Conservation (phyloP, 2,329 filamentous ascomycete species). For the Penicillium sp. region DNA sequence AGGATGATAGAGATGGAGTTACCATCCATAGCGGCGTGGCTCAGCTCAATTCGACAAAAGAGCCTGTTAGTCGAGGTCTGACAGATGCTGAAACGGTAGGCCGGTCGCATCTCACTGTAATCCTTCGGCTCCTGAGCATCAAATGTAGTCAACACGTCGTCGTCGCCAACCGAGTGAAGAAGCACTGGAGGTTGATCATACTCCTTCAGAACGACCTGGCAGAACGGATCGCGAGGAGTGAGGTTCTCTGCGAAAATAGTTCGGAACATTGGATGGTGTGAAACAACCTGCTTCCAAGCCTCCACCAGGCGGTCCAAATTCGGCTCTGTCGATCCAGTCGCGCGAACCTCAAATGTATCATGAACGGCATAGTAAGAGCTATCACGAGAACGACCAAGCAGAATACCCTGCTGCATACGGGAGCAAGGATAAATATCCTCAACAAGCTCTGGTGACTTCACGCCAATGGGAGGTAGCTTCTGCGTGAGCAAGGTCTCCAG, state of each 20-base stretch:
- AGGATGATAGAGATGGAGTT: slow-evolving; percentile 51
- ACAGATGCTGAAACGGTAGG: slow-evolving; percentile 49
- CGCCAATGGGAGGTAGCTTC: slow-evolving; percentile 39
- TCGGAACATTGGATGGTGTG: slow-evolving; percentile 35
- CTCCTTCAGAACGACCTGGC: slow-evolving; percentile 34
- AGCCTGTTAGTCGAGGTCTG: slow-evolving; percentile 38
- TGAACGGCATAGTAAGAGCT: slow-evolving; percentile 39
- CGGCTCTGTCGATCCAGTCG: slow-evolving; percentile 15
- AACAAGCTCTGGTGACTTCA: slow-evolving; percentile 33
- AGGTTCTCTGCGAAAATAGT: slow-evolving; percentile 39
- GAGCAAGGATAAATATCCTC: slow-evolving; percentile 46
- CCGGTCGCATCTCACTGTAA: slow-evolving; percentile 33
- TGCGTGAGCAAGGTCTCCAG: slow-evolving; percentile 38
- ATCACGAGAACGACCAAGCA: slow-evolving; percentile 35
- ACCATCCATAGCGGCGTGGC: slow-evolving; percentile 54
- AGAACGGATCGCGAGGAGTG: slow-evolving; percentile 32
- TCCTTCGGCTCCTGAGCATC: slow-evolving; percentile 27
- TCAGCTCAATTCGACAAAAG: slow-evolving; percentile 51
- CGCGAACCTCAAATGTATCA: slow-evolving; percentile 36
- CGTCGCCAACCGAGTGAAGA: slow-evolving; percentile 31
- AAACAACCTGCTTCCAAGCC: slow-evolving; percentile 34
- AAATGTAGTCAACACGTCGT: slow-evolving; percentile 29
- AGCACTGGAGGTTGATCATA: slow-evolving; percentile 27
- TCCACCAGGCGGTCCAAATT: slow-evolving; percentile 25
- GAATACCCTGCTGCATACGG: slow-evolving; percentile 38